phyloP scores from a whole-genome alignment of 1,284 basidiomycete genomes.

The Ceratobasidium papillatum region DNA sequence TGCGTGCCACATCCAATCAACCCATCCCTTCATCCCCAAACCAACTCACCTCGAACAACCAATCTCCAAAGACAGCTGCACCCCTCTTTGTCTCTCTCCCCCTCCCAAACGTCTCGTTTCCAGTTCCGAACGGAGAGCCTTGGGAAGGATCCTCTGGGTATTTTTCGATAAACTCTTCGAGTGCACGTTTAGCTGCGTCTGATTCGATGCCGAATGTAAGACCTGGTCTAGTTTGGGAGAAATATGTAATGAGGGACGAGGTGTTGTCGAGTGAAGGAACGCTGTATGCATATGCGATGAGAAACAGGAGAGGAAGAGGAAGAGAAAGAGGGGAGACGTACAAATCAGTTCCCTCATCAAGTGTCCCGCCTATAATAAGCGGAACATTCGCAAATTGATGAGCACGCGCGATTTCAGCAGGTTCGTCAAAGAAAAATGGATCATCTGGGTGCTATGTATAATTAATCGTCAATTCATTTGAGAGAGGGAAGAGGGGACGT shows the following conservation, averaged over 20 bases:
- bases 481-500: too few species aligned
- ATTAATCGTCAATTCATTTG: too few species aligned
- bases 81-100: slow-evolving; percentile 57
- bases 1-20: not conserved
- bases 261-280: slow-evolving; percentile 2
- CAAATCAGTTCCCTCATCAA: slow-evolving; percentile 47
- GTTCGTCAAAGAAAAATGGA: slow-evolving; percentile 43
- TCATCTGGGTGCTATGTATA: slow-evolving; percentile 20
- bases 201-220: slow-evolving; percentile 27
- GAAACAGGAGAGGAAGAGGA: not conserved
- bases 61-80: slow-evolving; percentile 52
- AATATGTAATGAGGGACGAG: not conserved
- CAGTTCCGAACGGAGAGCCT: slow-evolving; percentile 62
- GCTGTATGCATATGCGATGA: not conserved
- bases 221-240: slow-evolving; percentile 26
- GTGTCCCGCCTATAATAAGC: slow-evolving; percentile 51
- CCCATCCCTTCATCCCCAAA: not conserved
- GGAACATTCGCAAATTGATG: slow-evolving; percentile 51
- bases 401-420: slow-evolving; percentile 49
- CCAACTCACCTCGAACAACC: slow-evolving; percentile 29
- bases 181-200: not conserved
- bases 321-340: not conserved
- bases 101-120: slow-evolving; percentile 61
- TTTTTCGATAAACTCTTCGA: slow-evolving; percentile 54
- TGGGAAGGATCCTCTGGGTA: slow-evolving; percentile 61